These are phyloP conservation scores for Boletus mariae DNA, from an alignment of 1,284 basidiomycete species.

Conservation along the genomic window DNA sequence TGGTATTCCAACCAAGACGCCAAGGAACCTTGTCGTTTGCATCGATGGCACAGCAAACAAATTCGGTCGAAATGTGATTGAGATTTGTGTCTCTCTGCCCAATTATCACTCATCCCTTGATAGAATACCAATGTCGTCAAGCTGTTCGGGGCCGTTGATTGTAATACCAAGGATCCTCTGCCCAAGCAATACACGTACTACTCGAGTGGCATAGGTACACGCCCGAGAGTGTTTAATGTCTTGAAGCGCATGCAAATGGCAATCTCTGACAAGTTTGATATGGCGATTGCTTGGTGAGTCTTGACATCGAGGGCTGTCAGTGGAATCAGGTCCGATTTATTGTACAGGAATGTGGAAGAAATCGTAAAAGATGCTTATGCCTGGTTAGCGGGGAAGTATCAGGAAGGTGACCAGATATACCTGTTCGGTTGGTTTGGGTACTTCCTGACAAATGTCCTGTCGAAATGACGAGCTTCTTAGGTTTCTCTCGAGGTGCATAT, in stretches of 20 bases:
- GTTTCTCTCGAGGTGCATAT: constrained; percentile 37
- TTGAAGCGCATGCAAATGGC: constrained; percentile 19
- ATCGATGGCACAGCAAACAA: background rate
- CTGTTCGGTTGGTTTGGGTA: constrained; percentile 31
- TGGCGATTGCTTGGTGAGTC: constrained; percentile 23
- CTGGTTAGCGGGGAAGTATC: constrained; percentile 39
- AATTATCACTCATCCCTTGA: background rate
- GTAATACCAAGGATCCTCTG: constrained; percentile 17
- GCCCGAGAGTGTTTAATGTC: constrained; percentile 26
- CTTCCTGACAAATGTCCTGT: background rate
- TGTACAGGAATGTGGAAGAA: constrained; percentile 34
- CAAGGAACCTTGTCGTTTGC: constrained; percentile 26
- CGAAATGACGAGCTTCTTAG: constrained; percentile 10
- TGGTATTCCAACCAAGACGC: background rate
- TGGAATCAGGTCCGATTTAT: background rate
- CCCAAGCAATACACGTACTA: constrained; percentile 36
- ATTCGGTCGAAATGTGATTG: background rate
- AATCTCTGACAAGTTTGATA: constrained; percentile 17
- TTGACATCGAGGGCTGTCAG: background rate
- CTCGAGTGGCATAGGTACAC: constrained; percentile 41
- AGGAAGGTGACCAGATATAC: constrained; percentile 36
- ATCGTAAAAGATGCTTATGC: constrained; percentile 36
- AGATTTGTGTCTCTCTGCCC: background rate
- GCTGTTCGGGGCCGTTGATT: constrained; percentile 15
- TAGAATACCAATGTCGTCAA: constrained; percentile 28